phyloP scores from a whole-genome alignment of 352 stramenopile species.

The Globisporangium mamillatum region DNA sequence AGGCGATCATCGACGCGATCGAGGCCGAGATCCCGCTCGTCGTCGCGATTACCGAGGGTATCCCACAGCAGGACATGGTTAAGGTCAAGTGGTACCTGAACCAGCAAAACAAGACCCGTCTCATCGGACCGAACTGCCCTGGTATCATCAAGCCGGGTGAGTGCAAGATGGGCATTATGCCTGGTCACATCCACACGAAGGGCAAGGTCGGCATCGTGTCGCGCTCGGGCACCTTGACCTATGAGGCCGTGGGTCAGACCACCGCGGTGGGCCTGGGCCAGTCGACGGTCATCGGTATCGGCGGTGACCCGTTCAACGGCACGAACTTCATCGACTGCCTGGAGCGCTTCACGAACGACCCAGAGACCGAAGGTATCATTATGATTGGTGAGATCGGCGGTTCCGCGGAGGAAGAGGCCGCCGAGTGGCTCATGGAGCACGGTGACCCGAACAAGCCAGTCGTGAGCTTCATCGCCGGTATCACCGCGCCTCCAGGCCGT shows the following conservation, averaged over 20 bases:
- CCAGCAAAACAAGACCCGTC: slow-evolving; percentile 91
- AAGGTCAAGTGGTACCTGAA: slow-evolving; percentile 95
- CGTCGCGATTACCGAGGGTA: slow-evolving; percentile 99
- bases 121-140: slow-evolving; percentile 99
- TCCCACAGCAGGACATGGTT: slow-evolving; percentile 99
- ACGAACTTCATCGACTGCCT: slow-evolving; percentile 99
- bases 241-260: slow-evolving; percentile 99
- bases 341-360: slow-evolving; percentile 98
- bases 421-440: slow-evolving; percentile 97
- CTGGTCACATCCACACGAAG: slow-evolving; percentile 98
- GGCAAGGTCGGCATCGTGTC: slow-evolving; percentile 99
- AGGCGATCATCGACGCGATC: slow-evolving; percentile 98
- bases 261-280: slow-evolving; percentile 96
- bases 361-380: slow-evolving; percentile 98
- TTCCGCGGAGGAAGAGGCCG: slow-evolving; percentile 97
- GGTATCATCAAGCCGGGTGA: slow-evolving; percentile 99
- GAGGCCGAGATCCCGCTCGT: slow-evolving; percentile 95
- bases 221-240: slow-evolving; percentile 97
- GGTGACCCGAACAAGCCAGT: slow-evolving; percentile 99
- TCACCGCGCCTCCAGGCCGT: slow-evolving; percentile 96
- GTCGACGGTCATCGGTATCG: slow-evolving; percentile 99
- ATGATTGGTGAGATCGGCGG: slow-evolving; percentile 99
- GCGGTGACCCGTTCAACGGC: slow-evolving; percentile 99
- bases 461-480: slow-evolving; percentile 99
- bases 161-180: slow-evolving; percentile 99